Percentiles rank a stretch among this genome's conserved stretches.
These are phyloP conservation scores for Babesia caballi DNA, from an alignment of 169 alveolate genomes.

Conservation along the genomic window DNA sequence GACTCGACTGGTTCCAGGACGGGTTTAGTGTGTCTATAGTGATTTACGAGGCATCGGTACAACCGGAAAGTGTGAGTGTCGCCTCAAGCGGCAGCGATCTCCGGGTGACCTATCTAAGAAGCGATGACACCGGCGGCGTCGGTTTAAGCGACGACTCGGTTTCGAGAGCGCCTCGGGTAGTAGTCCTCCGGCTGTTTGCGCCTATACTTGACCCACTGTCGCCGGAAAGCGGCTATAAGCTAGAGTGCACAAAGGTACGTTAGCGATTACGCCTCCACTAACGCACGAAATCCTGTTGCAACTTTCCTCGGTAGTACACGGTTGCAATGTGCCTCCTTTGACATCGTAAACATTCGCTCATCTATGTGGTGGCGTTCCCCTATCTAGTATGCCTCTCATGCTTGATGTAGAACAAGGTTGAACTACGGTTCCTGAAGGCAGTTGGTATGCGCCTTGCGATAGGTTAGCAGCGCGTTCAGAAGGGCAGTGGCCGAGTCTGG, in stretches of 20 bases:
- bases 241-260: neutral
- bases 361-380: no score
- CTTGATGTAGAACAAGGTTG: conserved; percentile 21
- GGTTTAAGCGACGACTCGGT: neutral
- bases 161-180: neutral
- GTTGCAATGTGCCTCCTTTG: no score
- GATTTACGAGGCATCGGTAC: conserved; percentile 3
- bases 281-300: no score
- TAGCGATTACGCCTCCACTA: no score
- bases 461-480: neutral
- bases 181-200: neutral
- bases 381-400: no score
- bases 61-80: neutral
- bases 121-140: neutral
- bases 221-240: neutral
- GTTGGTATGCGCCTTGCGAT: neutral
- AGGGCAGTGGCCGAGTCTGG: conserved; percentile 39
- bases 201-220: neutral
- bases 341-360: no score
- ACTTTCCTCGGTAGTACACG: no score
- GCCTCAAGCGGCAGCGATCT: neutral
- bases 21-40: conserved; percentile 13
- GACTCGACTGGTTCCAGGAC: conserved; percentile 53
- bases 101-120: neutral
- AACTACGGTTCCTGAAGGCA: conserved; percentile 6